phyloP scores from a whole-genome alignment of 225 moss, liverwort and hornwort genomes.

The Pseudoscleropodium purum region DNA sequence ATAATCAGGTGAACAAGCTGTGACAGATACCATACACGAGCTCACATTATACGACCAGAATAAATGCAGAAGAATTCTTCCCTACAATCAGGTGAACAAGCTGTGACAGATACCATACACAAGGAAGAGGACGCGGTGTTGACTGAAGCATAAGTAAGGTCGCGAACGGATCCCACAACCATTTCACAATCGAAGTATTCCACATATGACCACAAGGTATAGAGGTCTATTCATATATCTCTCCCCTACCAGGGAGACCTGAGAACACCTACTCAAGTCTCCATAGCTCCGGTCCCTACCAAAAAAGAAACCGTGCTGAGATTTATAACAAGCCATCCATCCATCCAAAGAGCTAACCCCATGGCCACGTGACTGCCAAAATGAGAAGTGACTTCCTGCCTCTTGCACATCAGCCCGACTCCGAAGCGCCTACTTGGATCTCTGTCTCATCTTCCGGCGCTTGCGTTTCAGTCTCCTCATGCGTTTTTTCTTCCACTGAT shows the following conservation, averaged over 20 bases:
- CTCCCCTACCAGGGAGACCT: not conserved
- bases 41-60: not conserved
- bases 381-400: conserved; percentile 19
- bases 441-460: conserved; percentile 61
- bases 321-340: not conserved
- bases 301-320: not conserved
- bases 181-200: not conserved
- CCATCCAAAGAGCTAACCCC: not conserved
- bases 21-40: not conserved
- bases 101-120: not conserved
- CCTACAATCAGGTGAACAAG: not conserved
- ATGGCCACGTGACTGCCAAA: conserved; percentile 4
- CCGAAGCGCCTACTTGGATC: conserved; percentile 30
- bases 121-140: not conserved
- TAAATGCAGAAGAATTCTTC: not conserved
- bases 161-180: not conserved
- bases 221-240: not conserved
- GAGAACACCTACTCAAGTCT: not conserved
- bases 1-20: not conserved
- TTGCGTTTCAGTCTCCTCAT: conserved; percentile 60
- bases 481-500: conserved; percentile 56
- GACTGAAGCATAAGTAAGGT: not conserved
- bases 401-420: conserved; percentile 9
- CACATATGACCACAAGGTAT: conserved; percentile 4
- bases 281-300: not conserved